Evolutionary conservation across 257 asterid species (phyloP).

Genomic region (Plectranthus barbatus): DNA sequence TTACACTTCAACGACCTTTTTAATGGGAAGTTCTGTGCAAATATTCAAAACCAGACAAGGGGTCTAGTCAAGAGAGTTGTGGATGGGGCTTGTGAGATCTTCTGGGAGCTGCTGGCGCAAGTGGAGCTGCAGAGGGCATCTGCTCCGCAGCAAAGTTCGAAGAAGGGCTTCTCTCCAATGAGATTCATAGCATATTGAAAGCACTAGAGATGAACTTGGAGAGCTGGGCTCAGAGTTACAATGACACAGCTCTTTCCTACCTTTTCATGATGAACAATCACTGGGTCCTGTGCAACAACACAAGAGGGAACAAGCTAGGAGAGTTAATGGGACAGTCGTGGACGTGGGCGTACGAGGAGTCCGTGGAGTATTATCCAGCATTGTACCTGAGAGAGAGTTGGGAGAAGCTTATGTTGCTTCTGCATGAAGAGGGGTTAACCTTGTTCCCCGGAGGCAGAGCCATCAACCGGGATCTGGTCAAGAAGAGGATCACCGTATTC

Average conservation of each 20-base stretch:
- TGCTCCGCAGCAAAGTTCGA: slow-evolving; percentile 34
- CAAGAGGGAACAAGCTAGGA: slow-evolving; percentile 55
- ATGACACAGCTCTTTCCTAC: slow-evolving; percentile 37
- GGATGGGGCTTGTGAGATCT: slow-evolving; percentile 45
- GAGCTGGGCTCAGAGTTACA: slow-evolving; percentile 50
- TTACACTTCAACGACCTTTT: slow-evolving; percentile 67
- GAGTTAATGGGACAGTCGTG: slow-evolving; percentile 66
- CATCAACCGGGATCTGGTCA: slow-evolving; percentile 43
- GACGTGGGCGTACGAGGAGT: slow-evolving; percentile 44
- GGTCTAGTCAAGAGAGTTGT: slow-evolving; percentile 62
- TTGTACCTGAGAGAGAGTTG: slow-evolving; percentile 62
- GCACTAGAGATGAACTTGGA: slow-evolving; percentile 55
- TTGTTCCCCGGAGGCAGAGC: slow-evolving; percentile 81
- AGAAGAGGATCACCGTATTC: slow-evolving; percentile 44
- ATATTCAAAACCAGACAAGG: slow-evolving; percentile 57
- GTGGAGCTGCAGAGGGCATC: slow-evolving; percentile 56
- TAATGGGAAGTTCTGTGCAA: slow-evolving; percentile 39
- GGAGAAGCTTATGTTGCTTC: slow-evolving; percentile 47
- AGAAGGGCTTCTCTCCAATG: slow-evolving; percentile 31
- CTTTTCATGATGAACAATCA: slow-evolving; percentile 62
- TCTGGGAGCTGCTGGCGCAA: slow-evolving; percentile 43
- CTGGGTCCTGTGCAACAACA: slow-evolving; percentile 48
- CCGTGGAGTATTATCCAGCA: slow-evolving; percentile 33
- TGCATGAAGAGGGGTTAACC: slow-evolving; percentile 50
- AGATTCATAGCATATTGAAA: slow-evolving; percentile 40